Evolutionary conservation across 352 stramenopile species (phyloP).

Genomic region (Globisporangium polare): DNA sequence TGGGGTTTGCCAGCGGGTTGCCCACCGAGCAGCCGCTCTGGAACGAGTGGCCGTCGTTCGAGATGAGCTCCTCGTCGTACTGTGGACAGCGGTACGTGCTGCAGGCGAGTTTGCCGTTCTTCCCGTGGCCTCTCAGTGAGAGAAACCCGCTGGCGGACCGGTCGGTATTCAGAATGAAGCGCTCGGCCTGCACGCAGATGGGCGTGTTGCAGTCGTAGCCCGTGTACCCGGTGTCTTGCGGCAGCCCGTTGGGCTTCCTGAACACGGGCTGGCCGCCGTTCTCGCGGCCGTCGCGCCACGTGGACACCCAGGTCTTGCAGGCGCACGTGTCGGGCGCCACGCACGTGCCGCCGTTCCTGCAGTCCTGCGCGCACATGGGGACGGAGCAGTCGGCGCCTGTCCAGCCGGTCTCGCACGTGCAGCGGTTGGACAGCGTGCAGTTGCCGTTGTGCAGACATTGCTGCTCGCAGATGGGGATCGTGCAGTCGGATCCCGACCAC

Average conservation of each 20-base stretch:
- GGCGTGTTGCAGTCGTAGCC: constrained; percentile 96
- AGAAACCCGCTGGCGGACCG: constrained; percentile 26
- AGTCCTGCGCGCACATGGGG: constrained; percentile 90
- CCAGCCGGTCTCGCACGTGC: constrained; percentile 91
- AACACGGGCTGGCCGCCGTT: constrained; percentile 90
- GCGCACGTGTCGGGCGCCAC: constrained; percentile 83
- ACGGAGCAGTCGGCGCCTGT: constrained; percentile 82
- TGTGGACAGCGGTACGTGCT: constrained; percentile 71
- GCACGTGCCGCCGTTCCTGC: constrained; percentile 77
- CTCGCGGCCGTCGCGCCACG: constrained; percentile 89
- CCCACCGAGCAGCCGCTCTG: constrained; percentile 91
- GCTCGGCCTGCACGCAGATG: constrained; percentile 92
- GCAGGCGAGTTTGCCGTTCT: constrained; percentile 37
- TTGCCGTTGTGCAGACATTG: constrained; percentile 82
- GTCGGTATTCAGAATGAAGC: constrained; percentile 88
- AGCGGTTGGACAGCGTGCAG: constrained; percentile 91
- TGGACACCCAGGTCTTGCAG: constrained; percentile 87
- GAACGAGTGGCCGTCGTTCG: constrained; percentile 92
- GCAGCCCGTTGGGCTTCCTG: constrained; percentile 83
- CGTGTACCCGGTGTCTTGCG: constrained; percentile 92
- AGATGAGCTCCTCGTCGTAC: constrained; percentile 82
- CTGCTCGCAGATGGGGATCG: constrained; percentile 67
- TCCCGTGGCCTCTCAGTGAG: constrained; percentile 58
- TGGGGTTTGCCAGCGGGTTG: constrained; percentile 51
- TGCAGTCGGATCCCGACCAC: constrained; percentile 81